A percentile compares a stretch with the other conserved stretches of the same genome.
These are phyloP conservation scores for Aschersonia sp. DNA, from an alignment of 2,329 filamentous ascomycete genomes.

Conservation along the genomic window DNA sequence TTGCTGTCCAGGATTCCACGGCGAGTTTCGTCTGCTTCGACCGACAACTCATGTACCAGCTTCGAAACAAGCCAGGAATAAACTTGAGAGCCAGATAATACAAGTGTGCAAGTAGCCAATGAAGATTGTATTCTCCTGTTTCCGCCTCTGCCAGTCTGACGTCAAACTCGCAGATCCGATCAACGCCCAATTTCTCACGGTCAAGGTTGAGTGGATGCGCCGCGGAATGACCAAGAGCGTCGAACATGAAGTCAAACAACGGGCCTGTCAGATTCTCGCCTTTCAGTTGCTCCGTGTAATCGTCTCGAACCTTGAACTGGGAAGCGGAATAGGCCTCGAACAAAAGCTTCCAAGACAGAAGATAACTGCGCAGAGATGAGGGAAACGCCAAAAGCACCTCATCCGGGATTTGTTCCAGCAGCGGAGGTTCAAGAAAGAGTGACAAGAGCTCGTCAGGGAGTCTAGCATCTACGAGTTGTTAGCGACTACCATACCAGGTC, in stretches of 20 bases:
- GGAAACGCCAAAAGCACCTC: constrained; percentile 56
- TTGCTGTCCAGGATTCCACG: constrained; percentile 74
- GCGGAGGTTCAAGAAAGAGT: constrained; percentile 65
- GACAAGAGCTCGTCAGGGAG: constrained; percentile 78
- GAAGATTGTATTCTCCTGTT: constrained; percentile 54
- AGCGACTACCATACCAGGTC: neutral
- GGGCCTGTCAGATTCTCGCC: constrained; percentile 52
- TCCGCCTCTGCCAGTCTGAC: constrained; percentile 39
- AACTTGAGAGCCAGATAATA: constrained; percentile 73
- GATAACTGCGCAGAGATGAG: constrained; percentile 57
- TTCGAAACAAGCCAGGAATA: constrained; percentile 62
- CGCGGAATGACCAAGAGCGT: constrained; percentile 66
- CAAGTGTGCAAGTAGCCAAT: constrained; percentile 73
- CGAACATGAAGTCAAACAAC: constrained; percentile 67
- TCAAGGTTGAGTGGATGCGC: constrained; percentile 63
- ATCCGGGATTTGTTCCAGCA: constrained; percentile 50
- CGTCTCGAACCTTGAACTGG: constrained; percentile 66
- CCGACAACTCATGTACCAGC: constrained; percentile 72
- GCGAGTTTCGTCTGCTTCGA: constrained; percentile 68
- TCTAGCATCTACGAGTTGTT: constrained; percentile 33
- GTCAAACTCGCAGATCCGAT: constrained; percentile 42
- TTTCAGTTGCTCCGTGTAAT: constrained; percentile 70
- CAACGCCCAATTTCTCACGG: constrained; percentile 42
- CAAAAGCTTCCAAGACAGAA: constrained; percentile 78
- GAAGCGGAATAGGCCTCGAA: constrained; percentile 73